Evolutionary conservation across 2,329 filamentous ascomycete species (phyloP), one percentile per base, ranked within the genome.

Genomic region (Nectriaceae sp.): DNA sequence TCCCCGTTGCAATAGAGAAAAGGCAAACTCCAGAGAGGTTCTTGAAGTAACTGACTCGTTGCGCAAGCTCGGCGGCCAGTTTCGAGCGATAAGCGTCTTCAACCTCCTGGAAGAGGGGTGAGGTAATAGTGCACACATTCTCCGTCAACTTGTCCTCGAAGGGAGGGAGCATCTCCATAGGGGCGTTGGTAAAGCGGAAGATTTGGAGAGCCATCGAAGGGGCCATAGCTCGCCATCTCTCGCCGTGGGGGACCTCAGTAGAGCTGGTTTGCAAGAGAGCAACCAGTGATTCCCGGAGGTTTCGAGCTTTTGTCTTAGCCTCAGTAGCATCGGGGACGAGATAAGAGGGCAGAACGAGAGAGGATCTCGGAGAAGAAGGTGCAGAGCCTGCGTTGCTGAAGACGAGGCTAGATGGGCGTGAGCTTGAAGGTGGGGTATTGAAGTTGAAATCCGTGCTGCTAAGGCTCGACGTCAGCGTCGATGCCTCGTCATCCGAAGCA

Each of bases 171-270:
- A 75, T 72, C 19, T 76, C 71, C 24, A 69, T 66, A 1, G 79
- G 77, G 1, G 76, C 76, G 41, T 78, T 74, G 42, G 76, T 77
- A 57, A 71, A 77, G n/a, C 80, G 78, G 66, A 82, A 78, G 20
- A 84, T 81, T 65, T 84, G 77, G 11, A 83, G 68, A 2, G 80
- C 79, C 60, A 83, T 71, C 2, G 77, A 73, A 3, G 78, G 74
- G 3, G 75, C 75, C 52, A 83, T 74, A 4, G 70, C 69, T 52
- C 75, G 71, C 80, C 80, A 84, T 44, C 77, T 74, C 37, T 74
- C 69, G 8, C 69, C 61, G 19, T 75, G 71, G 18, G 69, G 70
- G 11, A 69, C 64, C 11, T 69, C 67, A 1, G 72, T 64, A 0
- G 74, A 68, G 1, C 78, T 75, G 4, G 77, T 79, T 50, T 82